These are phyloP conservation scores for Sporothrix variecibatus DNA, from an alignment of 2,329 filamentous ascomycete genomes.

Conservation along the genomic window DNA sequence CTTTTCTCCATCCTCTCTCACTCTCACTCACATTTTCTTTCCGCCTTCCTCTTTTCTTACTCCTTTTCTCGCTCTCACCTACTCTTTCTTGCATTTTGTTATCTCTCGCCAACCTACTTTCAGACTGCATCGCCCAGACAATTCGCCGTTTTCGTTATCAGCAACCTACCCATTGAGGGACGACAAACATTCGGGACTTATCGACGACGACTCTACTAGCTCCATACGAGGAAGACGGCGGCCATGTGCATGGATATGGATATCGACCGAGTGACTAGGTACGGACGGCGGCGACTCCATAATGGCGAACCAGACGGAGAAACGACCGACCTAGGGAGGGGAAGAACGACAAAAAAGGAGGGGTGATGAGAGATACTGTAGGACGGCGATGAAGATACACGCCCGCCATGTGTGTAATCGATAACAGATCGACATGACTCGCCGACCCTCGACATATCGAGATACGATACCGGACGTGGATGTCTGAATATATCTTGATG, in stretches of 20 bases:
- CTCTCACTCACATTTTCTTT: neutral
- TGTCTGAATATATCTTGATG: neutral
- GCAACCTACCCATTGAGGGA: neutral
- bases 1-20: too few relatives aligned
- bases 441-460: neutral
- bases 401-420: neutral
- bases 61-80: neutral
- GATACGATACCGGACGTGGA: neutral
- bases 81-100: neutral
- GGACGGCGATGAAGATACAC: neutral
- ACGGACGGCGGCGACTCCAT: neutral
- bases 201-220: neutral
- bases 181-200: neutral
- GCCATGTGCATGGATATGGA: neutral
- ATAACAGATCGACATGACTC: neutral
- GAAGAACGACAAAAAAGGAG: neutral
- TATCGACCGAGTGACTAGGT: neutral
- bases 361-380: neutral
- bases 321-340: neutral
- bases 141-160: conserved; percentile 20
- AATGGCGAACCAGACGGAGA: neutral
- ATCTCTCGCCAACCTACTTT: neutral
- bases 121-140: neutral
- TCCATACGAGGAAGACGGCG: neutral
- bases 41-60: neutral